Percentiles rank a stretch among this genome's conserved stretches.
These are phyloP conservation scores for Mortierella sp. DNA, from an alignment of 371 early-diverging fungal species.

Conservation along the genomic window DNA sequence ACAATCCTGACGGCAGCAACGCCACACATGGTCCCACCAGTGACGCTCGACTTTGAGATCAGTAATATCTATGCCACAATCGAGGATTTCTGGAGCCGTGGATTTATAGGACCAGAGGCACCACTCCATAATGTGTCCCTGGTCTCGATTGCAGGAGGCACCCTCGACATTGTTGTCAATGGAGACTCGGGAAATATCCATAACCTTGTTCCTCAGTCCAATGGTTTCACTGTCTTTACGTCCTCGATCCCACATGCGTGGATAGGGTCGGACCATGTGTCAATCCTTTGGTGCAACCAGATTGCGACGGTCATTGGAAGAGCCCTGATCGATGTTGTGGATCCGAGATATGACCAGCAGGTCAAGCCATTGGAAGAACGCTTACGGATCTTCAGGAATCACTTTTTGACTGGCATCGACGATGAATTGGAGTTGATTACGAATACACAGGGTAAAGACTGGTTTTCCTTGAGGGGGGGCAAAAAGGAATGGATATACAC, in stretches of 20 bases:
- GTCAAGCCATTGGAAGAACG: constrained; percentile 72
- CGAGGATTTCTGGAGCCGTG: constrained; percentile 79
- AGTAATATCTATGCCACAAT: constrained; percentile 80
- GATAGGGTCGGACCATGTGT: constrained; percentile 90
- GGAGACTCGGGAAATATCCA: constrained; percentile 85
- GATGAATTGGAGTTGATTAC: constrained; percentile 32
- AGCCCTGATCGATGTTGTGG: constrained; percentile 73
- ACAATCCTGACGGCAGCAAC: constrained; percentile 92
- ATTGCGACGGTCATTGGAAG: constrained; percentile 73
- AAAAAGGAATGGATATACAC: too few species aligned
- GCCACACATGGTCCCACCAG: constrained; percentile 90
- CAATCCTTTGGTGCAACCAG: constrained; percentile 95
- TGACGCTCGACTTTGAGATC: constrained; percentile 82
- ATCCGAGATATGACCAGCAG: constrained; percentile 73
- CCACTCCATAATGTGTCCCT: constrained; percentile 71
- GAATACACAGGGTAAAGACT: constrained; percentile 10
- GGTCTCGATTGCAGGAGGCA: constrained; percentile 94
- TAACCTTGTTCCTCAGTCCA: constrained; percentile 70
- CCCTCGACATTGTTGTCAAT: constrained; percentile 85
- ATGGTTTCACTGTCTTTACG: constrained; percentile 84
- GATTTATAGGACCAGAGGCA: constrained; percentile 51
- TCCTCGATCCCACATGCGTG: constrained; percentile 89
- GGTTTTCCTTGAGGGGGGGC: too few species aligned
- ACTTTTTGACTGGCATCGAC: constrained; percentile 72
- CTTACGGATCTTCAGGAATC: constrained; percentile 71